These are phyloP conservation scores for Ustilago tritici DNA, from an alignment of 1,284 basidiomycete genomes.

Conservation along the genomic window DNA sequence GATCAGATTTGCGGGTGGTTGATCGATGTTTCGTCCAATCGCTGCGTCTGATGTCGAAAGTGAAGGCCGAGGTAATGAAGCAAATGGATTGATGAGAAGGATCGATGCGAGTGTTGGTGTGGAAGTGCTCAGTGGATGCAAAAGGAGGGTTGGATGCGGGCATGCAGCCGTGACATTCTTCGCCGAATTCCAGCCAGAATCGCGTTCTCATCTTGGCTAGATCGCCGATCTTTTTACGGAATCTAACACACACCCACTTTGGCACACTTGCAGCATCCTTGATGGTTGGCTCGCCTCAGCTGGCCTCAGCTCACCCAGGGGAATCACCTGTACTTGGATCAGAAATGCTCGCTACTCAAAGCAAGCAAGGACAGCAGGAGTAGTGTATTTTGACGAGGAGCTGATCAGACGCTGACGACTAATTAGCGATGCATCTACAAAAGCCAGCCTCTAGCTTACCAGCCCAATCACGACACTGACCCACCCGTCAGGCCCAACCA, in stretches of 20 bases:
- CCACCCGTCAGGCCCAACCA: slow-evolving; percentile 95
- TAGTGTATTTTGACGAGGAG: no score
- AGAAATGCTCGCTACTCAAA: no score
- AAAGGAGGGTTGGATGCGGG: slow-evolving; percentile 18
- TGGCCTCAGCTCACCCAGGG: background rate
- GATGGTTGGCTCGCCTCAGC: background rate
- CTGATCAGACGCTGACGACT: no score
- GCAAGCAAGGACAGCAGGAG: no score
- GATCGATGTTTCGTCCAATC: background rate
- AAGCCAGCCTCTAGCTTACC: background rate
- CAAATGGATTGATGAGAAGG: background rate
- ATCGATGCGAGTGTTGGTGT: background rate
- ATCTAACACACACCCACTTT: background rate
- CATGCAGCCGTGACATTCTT: slow-evolving; percentile 17
- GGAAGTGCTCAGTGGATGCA: slow-evolving; percentile 6
- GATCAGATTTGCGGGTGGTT: background rate
- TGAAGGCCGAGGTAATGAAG: background rate
- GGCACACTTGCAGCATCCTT: background rate
- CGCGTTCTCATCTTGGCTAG: slow-evolving; percentile 3
- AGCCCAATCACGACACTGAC: slow-evolving; percentile 45
- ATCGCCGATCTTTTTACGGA: slow-evolving; percentile 18
- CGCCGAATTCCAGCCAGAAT: slow-evolving; percentile 14
- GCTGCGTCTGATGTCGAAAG: background rate
- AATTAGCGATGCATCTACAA: no score
- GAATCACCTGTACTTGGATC: no score